Conservation (phyloP, 78 protist genomes). For the Emiliania huxleyi region DNA sequence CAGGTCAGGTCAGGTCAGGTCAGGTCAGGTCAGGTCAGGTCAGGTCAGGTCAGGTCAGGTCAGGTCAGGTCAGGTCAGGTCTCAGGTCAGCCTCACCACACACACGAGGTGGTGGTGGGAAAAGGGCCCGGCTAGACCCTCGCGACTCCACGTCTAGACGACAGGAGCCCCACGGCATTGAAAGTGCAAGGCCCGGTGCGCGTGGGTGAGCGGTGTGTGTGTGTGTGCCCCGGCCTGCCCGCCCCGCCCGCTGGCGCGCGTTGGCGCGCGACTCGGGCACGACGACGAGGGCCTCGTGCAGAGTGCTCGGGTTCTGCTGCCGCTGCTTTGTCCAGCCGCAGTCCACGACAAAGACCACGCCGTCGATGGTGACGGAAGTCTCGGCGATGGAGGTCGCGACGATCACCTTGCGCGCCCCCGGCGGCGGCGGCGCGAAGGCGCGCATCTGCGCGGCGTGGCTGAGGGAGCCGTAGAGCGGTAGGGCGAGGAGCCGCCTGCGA, state of each 20-base stretch:
- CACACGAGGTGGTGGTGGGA: too few relatives aligned
- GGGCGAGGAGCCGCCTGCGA: slow-evolving; percentile 69
- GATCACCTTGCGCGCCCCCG: slow-evolving; percentile 86
- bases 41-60: too few relatives aligned
- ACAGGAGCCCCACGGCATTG: too few relatives aligned
- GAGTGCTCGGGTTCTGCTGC: not conserved
- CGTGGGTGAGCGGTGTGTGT: too few relatives aligned
- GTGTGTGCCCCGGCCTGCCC: too few relatives aligned
- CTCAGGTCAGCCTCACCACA: too few relatives aligned
- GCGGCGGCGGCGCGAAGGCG: slow-evolving; percentile 45
- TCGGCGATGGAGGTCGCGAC: slow-evolving; percentile 99
- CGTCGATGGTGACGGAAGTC: slow-evolving; percentile 96
- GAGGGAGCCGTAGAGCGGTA: slow-evolving; percentile 87
- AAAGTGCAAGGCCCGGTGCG: too few relatives aligned
- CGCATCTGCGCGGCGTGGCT: slow-evolving; percentile 84
- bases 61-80: too few relatives aligned
- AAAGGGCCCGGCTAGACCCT: too few relatives aligned
- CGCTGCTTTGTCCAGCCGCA: slow-evolving; percentile 53
- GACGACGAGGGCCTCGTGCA: not conserved
- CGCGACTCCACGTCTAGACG: too few relatives aligned
- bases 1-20: too few relatives aligned
- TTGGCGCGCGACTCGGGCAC: slow-evolving; percentile 8
- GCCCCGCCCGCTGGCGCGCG: slow-evolving; percentile 61
- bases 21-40: too few relatives aligned
- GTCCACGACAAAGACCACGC: slow-evolving; percentile 96